These are phyloP conservation scores for Starmerella floricola DNA, from an alignment of 805 yeast species.

Conservation along the genomic window DNA sequence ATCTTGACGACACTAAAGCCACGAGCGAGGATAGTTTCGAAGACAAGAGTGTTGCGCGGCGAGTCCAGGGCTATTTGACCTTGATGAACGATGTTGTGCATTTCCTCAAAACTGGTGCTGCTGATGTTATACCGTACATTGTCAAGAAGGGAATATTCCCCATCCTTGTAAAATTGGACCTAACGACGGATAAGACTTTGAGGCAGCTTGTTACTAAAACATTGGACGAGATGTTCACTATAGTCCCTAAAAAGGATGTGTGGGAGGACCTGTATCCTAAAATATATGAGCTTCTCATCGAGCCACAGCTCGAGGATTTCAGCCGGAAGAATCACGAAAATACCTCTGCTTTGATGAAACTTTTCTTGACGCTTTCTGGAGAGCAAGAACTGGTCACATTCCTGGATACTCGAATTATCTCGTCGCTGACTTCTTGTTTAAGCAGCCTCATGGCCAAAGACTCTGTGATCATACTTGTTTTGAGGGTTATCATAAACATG, in stretches of 20 bases:
- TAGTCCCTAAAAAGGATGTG: constrained; percentile 38
- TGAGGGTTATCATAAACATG: constrained; percentile 32
- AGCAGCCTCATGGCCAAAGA: constrained; percentile 51
- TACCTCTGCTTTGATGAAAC: constrained; percentile 61
- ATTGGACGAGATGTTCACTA: constrained; percentile 43
- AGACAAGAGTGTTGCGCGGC: not conserved
- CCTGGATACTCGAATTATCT: constrained; percentile 44
- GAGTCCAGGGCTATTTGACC: constrained; percentile 46
- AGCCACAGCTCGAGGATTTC: constrained; percentile 56
- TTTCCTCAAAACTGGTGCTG: constrained; percentile 48
- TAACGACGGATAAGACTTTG: constrained; percentile 42
- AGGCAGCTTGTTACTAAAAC: constrained; percentile 60
- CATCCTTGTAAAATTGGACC: constrained; percentile 15
- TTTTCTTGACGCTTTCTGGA: constrained; percentile 50
- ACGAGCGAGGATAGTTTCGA: not conserved
- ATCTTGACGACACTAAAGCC: constrained; percentile 29
- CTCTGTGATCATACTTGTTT: constrained; percentile 48
- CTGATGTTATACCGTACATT: constrained; percentile 38
- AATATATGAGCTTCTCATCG: constrained; percentile 44
- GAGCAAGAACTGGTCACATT: constrained; percentile 38
- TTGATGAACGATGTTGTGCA: constrained; percentile 44
- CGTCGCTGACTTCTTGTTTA: constrained; percentile 45
- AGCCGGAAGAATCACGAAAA: constrained; percentile 70
- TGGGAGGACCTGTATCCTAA: constrained; percentile 44
- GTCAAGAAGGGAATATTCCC: constrained; percentile 26